Evolutionary conservation across 2,329 filamentous ascomycete species (phyloP).

Genomic region (Trichoderma harzianum): DNA sequence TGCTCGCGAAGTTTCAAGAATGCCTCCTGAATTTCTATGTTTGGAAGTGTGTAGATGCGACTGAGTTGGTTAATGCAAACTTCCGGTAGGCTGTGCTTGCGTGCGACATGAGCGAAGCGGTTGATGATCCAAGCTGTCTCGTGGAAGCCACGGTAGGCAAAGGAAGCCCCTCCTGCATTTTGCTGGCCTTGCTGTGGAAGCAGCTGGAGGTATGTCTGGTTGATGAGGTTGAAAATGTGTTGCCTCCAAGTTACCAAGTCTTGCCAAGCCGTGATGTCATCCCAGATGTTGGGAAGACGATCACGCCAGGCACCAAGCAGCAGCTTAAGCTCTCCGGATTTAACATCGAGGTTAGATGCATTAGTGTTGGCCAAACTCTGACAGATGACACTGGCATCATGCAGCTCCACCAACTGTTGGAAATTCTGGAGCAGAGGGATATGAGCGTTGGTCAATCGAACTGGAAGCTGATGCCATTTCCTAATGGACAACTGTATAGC

Average conservation of each 20-base stretch:
- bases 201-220: conserved; percentile 83
- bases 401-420: conserved; percentile 93
- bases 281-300: conserved; percentile 94
- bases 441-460: conserved; percentile 88
- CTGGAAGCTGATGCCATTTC: conserved; percentile 98
- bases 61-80: conserved; percentile 97
- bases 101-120: conserved; percentile 92
- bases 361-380: conserved; percentile 84
- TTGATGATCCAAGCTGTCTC: conserved; percentile 99
- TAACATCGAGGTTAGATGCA: conserved; percentile 80
- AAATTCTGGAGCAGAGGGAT: conserved; percentile 95
- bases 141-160: conserved; percentile 94
- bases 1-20: conserved; percentile 98
- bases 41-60: conserved; percentile 96
- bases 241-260: conserved; percentile 99
- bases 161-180: conserved; percentile 77
- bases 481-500: conserved; percentile 95
- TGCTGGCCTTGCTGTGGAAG: conserved; percentile 71
- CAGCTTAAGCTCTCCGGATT: conserved; percentile 92
- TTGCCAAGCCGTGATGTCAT: conserved; percentile 99
- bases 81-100: conserved; percentile 93
- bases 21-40: conserved; percentile 98
- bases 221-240: conserved; percentile 97
- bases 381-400: conserved; percentile 96
- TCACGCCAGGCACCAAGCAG: conserved; percentile 94